Conservation (phyloP, 352 stramenopile species). For the Pythium volutum region DNA sequence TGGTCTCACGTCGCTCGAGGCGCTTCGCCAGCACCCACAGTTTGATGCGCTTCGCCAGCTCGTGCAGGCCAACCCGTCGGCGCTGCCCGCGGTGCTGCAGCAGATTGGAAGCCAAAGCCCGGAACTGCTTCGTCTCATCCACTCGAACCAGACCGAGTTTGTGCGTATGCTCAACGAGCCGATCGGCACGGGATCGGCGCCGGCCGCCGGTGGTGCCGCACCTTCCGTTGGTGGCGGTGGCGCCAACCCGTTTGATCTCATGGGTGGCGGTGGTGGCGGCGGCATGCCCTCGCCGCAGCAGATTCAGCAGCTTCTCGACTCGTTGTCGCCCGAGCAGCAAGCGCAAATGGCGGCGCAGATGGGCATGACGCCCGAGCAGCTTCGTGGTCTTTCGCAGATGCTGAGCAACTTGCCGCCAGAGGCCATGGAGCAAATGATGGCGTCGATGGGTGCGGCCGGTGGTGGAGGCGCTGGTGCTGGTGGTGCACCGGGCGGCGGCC, state of each 20-base stretch:
- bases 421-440: constrained; percentile 87
- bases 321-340: constrained; percentile 71
- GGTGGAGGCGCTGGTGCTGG: constrained; percentile 31
- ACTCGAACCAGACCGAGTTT: constrained; percentile 86
- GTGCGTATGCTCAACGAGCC: constrained; percentile 88
- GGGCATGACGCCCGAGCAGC: constrained; percentile 82
- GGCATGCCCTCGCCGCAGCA: constrained; percentile 78
- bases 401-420: constrained; percentile 78
- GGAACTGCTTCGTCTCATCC: constrained; percentile 79
- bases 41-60: constrained; percentile 80
- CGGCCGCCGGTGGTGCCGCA: constrained; percentile 19
- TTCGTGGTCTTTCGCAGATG: constrained; percentile 85
- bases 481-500: constrained; percentile 36
- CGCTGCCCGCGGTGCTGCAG: constrained; percentile 75
- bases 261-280: constrained; percentile 34
- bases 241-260: constrained; percentile 46
- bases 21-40: constrained; percentile 80
- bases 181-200: constrained; percentile 50
- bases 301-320: constrained; percentile 81
- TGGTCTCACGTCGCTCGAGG: constrained; percentile 49
- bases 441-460: constrained; percentile 46
- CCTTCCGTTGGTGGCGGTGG: constrained; percentile 23
- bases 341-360: constrained; percentile 81
- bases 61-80: constrained; percentile 81
- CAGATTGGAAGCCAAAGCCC: constrained; percentile 84